Evolutionary conservation across 495 filamentous ascomycete species (phyloP).

Genomic region (Aspergillus egyptiacus): DNA sequence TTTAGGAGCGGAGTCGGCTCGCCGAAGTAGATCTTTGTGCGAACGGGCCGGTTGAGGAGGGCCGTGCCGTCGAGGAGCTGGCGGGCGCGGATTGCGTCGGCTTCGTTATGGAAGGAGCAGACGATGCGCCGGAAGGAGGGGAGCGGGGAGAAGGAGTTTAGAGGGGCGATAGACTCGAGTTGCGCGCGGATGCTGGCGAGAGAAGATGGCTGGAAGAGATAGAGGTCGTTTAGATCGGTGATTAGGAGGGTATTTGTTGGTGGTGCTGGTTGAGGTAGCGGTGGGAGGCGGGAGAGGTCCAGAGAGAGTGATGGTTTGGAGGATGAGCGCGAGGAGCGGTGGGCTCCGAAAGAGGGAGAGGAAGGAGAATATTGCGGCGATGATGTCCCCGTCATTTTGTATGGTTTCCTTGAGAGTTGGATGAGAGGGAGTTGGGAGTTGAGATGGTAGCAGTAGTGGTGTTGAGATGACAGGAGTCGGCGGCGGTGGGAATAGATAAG

Average conservation of each 20-base stretch:
- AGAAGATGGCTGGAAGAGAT: slow-evolving; percentile 72
- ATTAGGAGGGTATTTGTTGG: slow-evolving; percentile 94
- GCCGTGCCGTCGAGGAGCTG: slow-evolving; percentile 62
- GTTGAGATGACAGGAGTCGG: neutral
- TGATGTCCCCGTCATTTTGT: slow-evolving; percentile 21
- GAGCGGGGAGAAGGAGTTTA: slow-evolving; percentile 86
- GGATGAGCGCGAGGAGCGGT: slow-evolving; percentile 33
- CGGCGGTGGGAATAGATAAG: neutral
- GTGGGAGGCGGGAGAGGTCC: slow-evolving; percentile 74
- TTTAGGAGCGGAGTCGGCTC: slow-evolving; percentile 58
- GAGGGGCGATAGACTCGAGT: slow-evolving; percentile 58
- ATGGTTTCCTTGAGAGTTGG: neutral
- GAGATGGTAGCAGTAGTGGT: neutral
- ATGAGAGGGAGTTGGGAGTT: neutral
- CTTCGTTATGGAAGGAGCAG: slow-evolving; percentile 71
- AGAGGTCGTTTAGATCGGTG: slow-evolving; percentile 70
- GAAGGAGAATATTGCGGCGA: slow-evolving; percentile 24
- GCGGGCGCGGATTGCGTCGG: slow-evolving; percentile 68
- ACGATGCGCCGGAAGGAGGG: slow-evolving; percentile 90
- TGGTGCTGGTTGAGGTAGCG: slow-evolving; percentile 69
- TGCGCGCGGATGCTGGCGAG: slow-evolving; percentile 69
- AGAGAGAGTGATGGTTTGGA: slow-evolving; percentile 59
- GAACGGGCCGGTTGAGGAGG: slow-evolving; percentile 55
- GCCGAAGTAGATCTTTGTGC: slow-evolving; percentile 84
- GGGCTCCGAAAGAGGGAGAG: slow-evolving; percentile 32